These are phyloP conservation scores for Zostera marina DNA, from an alignment of 116 monocot species.

Conservation along the genomic window DNA sequence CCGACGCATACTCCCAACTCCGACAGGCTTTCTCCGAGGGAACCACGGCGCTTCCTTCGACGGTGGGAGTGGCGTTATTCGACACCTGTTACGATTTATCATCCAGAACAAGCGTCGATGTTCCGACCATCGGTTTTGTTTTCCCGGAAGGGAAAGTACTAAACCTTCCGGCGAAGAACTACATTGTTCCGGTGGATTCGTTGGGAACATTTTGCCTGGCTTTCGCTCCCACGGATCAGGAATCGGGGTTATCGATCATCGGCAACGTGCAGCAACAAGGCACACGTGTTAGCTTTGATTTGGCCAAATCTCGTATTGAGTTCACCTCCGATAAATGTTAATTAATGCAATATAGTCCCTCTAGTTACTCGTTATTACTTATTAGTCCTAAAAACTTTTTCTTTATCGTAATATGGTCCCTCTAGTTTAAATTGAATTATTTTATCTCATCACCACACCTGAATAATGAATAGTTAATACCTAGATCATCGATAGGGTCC, in stretches of 20 bases:
- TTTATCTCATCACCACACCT: too few relatives aligned
- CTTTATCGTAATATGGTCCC: too few relatives aligned
- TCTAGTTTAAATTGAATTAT: too few relatives aligned
- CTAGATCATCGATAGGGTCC: too few relatives aligned
- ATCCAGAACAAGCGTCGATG: conserved; percentile 24
- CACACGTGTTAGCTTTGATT: conserved; percentile 54
- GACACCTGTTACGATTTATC: conserved; percentile 87
- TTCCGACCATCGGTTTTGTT: conserved; percentile 12
- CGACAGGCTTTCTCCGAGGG: conserved; percentile 44
- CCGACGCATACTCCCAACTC: conserved; percentile 37
- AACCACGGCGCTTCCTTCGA: conserved; percentile 28
- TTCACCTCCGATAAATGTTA: conserved; percentile 47
- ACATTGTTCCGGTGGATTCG: conserved; percentile 62
- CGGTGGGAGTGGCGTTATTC: conserved; percentile 24
- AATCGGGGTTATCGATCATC: conserved; percentile 44
- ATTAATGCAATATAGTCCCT: neutral
- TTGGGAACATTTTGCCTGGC: conserved; percentile 64
- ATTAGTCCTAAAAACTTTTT: too few relatives aligned
- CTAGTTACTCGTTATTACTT: too few relatives aligned
- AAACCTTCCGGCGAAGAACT: conserved; percentile 20
- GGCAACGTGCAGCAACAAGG: conserved; percentile 91
- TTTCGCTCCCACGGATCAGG: conserved; percentile 41
- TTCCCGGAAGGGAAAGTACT: conserved; percentile 7
- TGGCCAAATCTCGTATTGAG: conserved; percentile 23
- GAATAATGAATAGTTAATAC: too few relatives aligned